Conservation (phyloP, 1,284 basidiomycete genomes). For the Thelephora terrestris region DNA sequence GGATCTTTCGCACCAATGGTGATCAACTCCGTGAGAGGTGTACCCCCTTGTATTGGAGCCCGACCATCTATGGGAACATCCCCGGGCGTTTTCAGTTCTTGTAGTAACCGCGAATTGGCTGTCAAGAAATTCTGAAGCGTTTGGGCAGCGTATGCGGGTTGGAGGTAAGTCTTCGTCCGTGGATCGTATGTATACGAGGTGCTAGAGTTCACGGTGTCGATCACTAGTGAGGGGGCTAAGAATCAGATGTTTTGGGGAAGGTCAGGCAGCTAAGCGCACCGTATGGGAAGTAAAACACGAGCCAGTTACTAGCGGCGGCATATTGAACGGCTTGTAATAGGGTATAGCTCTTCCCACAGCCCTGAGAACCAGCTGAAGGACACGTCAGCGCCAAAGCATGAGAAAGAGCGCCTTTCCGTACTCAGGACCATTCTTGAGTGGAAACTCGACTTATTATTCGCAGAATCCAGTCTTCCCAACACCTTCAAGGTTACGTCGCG, state of each 20-base stretch:
- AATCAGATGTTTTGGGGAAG: neutral
- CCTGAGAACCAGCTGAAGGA: slow-evolving; percentile 56
- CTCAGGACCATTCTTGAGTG: slow-evolving; percentile 52
- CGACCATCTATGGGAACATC: slow-evolving; percentile 38
- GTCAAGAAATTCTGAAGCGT: slow-evolving; percentile 47
- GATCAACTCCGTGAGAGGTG: slow-evolving; percentile 48
- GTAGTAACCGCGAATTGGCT: slow-evolving; percentile 39
- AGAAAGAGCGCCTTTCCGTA: slow-evolving; percentile 23
- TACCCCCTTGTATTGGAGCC: slow-evolving; percentile 36
- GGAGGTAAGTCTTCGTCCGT: slow-evolving; percentile 69
- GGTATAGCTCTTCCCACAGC: slow-evolving; percentile 79
- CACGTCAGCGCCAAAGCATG: slow-evolving; percentile 6
- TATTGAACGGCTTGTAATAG: slow-evolving; percentile 77
- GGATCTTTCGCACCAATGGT: slow-evolving; percentile 47
- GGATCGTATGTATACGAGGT: slow-evolving; percentile 70
- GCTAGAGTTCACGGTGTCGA: slow-evolving; percentile 72
- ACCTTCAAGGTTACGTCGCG: slow-evolving; percentile 50
- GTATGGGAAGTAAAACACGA: slow-evolving; percentile 84
- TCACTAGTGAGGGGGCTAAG: slow-evolving; percentile 31
- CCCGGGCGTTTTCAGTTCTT: slow-evolving; percentile 28
- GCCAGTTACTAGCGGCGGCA: slow-evolving; percentile 62
- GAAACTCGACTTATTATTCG: slow-evolving; percentile 30
- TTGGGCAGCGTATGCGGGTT: slow-evolving; percentile 56
- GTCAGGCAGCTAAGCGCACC: slow-evolving; percentile 30
- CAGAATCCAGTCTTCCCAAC: slow-evolving; percentile 38